Conservation (phyloP, 345 rosid species). For the Salix brachista region DNA sequence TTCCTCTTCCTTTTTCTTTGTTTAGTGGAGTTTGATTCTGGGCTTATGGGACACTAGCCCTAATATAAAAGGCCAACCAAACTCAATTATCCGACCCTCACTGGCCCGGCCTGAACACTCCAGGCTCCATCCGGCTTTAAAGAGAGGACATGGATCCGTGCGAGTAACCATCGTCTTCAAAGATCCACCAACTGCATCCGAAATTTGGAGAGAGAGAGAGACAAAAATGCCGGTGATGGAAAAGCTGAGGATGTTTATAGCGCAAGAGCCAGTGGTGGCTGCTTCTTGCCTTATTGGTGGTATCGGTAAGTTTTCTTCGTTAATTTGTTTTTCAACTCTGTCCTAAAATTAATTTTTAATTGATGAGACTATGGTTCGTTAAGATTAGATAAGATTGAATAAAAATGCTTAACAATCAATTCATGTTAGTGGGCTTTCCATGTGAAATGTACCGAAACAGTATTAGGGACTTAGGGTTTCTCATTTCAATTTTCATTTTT, state of each 20-base stretch:
- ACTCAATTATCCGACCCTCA: too few species aligned
- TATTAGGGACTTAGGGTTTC: neutral
- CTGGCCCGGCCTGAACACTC: neutral
- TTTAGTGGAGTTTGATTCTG: neutral
- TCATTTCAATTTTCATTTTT: too few species aligned
- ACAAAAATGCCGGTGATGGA: slow-evolving; percentile 70
- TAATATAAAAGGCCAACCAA: neutral
- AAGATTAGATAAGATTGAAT: neutral
- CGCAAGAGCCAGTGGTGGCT: slow-evolving; percentile 86
- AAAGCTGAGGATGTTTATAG: slow-evolving; percentile 77
- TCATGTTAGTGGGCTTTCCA: neutral
- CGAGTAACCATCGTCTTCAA: neutral
- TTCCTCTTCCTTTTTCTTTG: too few species aligned
- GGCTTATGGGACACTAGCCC: neutral
- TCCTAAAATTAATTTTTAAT: neutral
- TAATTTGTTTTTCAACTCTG: neutral
- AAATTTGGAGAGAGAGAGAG: slow-evolving; percentile 1
- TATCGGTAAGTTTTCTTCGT: slow-evolving; percentile 43
- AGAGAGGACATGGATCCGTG: neutral
- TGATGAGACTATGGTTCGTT: neutral
- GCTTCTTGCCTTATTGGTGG: slow-evolving; percentile 88
- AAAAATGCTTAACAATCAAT: neutral
- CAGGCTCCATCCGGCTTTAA: neutral
- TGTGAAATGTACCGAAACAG: neutral
- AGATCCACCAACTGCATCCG: neutral